Percentiles rank a stretch among this genome's conserved stretches.
phyloP scores from a whole-genome alignment of 306 rosid genomes.

The Trifolium fragiferum region DNA sequence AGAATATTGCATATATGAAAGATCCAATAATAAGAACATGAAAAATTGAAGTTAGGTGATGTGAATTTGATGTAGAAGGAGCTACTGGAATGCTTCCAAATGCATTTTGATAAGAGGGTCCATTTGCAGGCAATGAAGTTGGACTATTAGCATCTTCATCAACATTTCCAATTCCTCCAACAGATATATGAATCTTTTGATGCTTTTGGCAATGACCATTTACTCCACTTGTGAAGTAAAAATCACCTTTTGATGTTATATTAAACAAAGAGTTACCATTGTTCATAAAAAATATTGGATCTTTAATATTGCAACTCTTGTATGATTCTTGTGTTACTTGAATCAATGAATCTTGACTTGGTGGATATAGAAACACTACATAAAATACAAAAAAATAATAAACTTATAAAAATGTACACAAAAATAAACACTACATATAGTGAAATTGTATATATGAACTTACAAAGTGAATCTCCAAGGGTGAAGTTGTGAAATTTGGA shows the following conservation, averaged over 20 bases:
- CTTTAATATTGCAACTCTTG: constrained; percentile 70
- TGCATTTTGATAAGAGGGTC: constrained; percentile 76
- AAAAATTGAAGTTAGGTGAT: constrained; percentile 32
- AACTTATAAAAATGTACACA: not conserved
- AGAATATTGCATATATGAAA: constrained; percentile 28
- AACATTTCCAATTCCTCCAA: constrained; percentile 42
- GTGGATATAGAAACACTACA: constrained; percentile 91
- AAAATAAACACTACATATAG: not conserved
- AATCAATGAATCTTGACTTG: constrained; percentile 92
- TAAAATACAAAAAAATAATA: not conserved
- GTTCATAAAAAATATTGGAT: constrained; percentile 78
- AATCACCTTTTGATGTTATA: constrained; percentile 63
- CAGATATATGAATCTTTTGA: constrained; percentile 73
- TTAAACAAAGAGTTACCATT: constrained; percentile 91
- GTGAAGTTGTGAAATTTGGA: constrained; percentile 65
- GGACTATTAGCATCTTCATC: constrained; percentile 53
- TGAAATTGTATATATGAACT: not conserved
- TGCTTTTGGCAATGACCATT: constrained; percentile 71
- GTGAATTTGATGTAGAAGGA: constrained; percentile 50
- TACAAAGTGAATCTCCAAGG: constrained; percentile 89
- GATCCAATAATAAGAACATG: constrained; percentile 49
- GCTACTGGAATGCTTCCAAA: constrained; percentile 78
- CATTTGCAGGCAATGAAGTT: constrained; percentile 54
- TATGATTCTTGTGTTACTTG: constrained; percentile 71
- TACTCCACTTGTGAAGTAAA: constrained; percentile 82